Percentiles rank a stretch among this genome's conserved stretches.
phyloP scores from a whole-genome alignment of 306 rosid genomes.

The Vicia faba region DNA sequence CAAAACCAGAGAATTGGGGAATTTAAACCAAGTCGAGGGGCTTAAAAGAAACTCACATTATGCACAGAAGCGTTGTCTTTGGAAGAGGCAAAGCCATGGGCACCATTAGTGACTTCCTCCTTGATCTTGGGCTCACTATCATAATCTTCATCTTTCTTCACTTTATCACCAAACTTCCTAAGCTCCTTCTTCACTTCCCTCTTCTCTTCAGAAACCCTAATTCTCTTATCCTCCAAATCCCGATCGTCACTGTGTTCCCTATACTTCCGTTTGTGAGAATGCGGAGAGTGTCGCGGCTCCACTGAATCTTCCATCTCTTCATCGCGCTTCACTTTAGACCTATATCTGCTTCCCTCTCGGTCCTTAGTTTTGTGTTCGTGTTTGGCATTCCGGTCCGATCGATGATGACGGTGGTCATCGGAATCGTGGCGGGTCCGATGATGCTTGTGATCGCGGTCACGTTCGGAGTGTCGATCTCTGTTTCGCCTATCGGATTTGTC shows the following conservation, averaged over 20 bases:
- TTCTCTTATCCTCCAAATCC: conserved; percentile 61
- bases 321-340: conserved; percentile 48
- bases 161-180: conserved; percentile 73
- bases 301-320: conserved; percentile 45
- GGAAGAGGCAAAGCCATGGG: conserved; percentile 41
- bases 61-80: conserved; percentile 51
- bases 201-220: conserved; percentile 60
- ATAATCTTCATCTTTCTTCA: conserved; percentile 44
- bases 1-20: neutral
- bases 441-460: conserved; percentile 35
- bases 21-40: neutral
- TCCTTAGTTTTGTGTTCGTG: conserved; percentile 55
- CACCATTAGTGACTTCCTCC: conserved; percentile 43
- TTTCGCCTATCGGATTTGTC: conserved; percentile 60
- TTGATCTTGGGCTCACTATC: conserved; percentile 40
- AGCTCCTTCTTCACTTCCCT: conserved; percentile 56
- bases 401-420: conserved; percentile 58
- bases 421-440: conserved; percentile 50
- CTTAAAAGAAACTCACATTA: conserved; percentile 54
- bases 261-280: conserved; percentile 75
- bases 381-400: conserved; percentile 60
- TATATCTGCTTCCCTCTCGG: conserved; percentile 55
- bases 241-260: conserved; percentile 65
- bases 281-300: conserved; percentile 47
- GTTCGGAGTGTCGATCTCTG: conserved; percentile 49